Conservation (phyloP, 2,329 filamentous ascomycete species). For the Fusarium sp. region DNA sequence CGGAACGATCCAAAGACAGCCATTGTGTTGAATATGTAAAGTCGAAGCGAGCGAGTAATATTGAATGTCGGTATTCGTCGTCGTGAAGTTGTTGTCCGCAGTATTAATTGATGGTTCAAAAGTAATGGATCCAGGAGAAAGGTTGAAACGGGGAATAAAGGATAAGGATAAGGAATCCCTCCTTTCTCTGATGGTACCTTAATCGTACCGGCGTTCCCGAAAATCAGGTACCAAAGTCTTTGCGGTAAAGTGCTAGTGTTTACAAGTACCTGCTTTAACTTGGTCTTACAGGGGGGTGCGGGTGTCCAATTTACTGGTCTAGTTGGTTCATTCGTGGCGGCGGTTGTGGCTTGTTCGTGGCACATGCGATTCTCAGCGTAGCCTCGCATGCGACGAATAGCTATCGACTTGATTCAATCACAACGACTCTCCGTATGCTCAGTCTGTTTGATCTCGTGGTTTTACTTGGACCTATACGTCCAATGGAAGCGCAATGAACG, state of each 20-base stretch:
- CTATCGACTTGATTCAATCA: slow-evolving; percentile 15
- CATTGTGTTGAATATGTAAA: slow-evolving; percentile 34
- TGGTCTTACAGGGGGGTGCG: slow-evolving; percentile 8
- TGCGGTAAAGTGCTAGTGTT: background rate
- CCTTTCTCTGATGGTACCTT: slow-evolving; percentile 29
- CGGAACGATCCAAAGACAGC: slow-evolving; percentile 67
- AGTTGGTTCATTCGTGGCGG: background rate
- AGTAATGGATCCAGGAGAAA: slow-evolving; percentile 32
- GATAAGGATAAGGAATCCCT: slow-evolving; percentile 29
- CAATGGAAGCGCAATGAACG: slow-evolving; percentile 17
- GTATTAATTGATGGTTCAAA: background rate
- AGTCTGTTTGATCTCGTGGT: background rate
- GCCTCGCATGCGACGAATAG: slow-evolving; percentile 9
- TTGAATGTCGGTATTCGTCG: background rate
- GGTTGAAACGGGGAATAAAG: slow-evolving; percentile 22
- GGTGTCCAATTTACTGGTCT: slow-evolving; percentile 21
- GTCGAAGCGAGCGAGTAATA: background rate
- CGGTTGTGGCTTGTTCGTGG: slow-evolving; percentile 35
- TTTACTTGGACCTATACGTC: background rate
- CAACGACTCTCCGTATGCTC: background rate
- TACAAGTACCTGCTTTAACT: slow-evolving; percentile 4
- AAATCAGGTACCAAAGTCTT: slow-evolving; percentile 29
- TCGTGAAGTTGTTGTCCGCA: background rate
- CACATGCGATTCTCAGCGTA: slow-evolving; percentile 12
- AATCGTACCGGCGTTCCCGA: slow-evolving; percentile 40